Evolutionary conservation across 2,329 filamentous ascomycete species (phyloP), one percentile per base, ranked within the genome.

Genomic region (Drechslera avenae): DNA sequence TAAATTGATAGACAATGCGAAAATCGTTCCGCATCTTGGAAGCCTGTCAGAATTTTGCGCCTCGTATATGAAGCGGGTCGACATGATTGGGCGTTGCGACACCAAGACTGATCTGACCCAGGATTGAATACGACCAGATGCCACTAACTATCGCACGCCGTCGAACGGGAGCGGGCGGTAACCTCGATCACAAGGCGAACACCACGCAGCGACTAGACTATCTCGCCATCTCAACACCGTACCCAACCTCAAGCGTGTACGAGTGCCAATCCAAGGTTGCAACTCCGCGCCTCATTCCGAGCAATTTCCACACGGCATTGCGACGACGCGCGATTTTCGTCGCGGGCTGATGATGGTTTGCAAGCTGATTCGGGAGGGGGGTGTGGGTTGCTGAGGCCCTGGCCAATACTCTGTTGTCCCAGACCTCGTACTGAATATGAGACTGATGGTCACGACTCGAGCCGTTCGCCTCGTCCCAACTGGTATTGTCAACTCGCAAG

Each of bases 131-230:
- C 45, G 49, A 59, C 36, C 37, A 58, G 56, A 47, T 63, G 58
- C 56, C 62, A 56, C 63, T 69, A 68, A 50, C 50, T 36, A 52
- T 60, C 60, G 53, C 46, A 53, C 49, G 62, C 62, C 64, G 59
- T 67, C 59, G 54, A 63, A 56, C 62, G 66, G 68, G 66, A 64
- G 57, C 67, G 64, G 66, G 66, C 63, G 54, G 50, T 47, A 61
- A 52, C 59, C 53, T 63, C 56, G 54, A 62, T 64, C 59, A 57
- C 53, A 56, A 42, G 50, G 54, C 46, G 56, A 54, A 49, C 53
- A 60, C 41, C 43, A 54, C 44, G 36, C 37, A 30, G 47, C 54
- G 41, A 50, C 39, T 55, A 50, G 42, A 46, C 46, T 46, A 52
- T 52, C 18, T 34, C 19, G n/a, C n/a, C n/a, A n/a, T n/a, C n/a